Percentiles rank a stretch among this genome's conserved stretches.
These are phyloP conservation scores for Trichoderma aggressivum DNA, from an alignment of 2,329 filamentous ascomycete species.

Conservation along the genomic window DNA sequence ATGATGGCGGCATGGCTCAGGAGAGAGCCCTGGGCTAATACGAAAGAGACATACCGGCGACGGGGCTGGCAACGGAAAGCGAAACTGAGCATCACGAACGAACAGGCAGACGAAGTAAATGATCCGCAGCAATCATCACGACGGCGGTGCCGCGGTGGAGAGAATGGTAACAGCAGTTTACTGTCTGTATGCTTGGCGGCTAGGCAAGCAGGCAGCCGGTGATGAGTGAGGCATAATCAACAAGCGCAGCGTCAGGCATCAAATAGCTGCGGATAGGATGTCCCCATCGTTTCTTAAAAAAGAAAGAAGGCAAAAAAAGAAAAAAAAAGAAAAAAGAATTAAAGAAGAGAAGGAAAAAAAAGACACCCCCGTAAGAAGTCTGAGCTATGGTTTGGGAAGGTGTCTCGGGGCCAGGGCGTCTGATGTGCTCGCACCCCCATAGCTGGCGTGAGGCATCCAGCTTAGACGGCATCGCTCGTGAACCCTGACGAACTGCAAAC, in stretches of 20 bases:
- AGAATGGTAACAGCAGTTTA: neutral
- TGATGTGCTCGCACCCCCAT: neutral
- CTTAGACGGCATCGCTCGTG: neutral
- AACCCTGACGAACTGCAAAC: neutral
- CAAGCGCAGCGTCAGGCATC: conserved; percentile 1
- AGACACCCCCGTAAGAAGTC: neutral
- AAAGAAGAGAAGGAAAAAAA: neutral
- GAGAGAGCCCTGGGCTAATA: neutral
- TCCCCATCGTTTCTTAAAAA: neutral
- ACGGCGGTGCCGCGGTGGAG: neutral
- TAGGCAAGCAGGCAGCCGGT: conserved; percentile 2
- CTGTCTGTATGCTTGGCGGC: neutral
- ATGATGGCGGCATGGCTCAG: neutral
- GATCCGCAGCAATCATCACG: neutral
- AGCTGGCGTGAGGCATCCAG: neutral
- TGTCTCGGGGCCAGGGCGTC: neutral
- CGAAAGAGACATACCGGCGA: neutral
- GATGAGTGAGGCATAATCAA: conserved; percentile 6
- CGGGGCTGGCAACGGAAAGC: neutral
- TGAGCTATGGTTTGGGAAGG: conserved; percentile 4
- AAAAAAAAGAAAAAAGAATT: neutral
- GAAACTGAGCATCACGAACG: neutral
- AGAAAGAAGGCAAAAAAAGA: neutral
- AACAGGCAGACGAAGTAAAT: neutral
- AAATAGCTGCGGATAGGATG: neutral